These are phyloP conservation scores for Aspergillus transmontanensis DNA, from an alignment of 2,329 filamentous ascomycete species.

Conservation along the genomic window DNA sequence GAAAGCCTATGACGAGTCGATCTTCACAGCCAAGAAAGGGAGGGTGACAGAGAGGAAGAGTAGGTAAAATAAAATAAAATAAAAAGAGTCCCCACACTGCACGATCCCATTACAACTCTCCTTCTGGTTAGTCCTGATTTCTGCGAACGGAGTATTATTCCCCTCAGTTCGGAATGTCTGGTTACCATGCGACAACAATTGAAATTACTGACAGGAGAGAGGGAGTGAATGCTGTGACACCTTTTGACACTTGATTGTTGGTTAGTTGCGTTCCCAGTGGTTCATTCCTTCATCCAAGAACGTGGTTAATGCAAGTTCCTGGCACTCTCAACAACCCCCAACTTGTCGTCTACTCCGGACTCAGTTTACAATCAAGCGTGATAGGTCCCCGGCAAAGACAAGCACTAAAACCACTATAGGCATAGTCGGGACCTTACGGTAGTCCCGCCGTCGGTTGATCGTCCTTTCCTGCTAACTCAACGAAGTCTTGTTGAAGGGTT, in stretches of 20 bases:
- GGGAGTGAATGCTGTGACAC: not conserved
- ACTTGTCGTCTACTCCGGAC: no score
- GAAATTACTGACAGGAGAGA: not conserved
- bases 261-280: not conserved
- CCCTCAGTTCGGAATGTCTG: not conserved
- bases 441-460: conserved; percentile 2
- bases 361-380: not conserved
- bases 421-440: not conserved
- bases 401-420: not conserved
- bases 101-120: conserved; percentile 9
- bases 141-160: not conserved
- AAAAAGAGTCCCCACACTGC: conserved; percentile 9
- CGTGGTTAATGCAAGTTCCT: no score
- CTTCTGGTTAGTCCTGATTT: not conserved
- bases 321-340: not conserved
- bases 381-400: not conserved
- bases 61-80: not conserved
- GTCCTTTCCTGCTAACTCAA: not conserved
- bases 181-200: not conserved
- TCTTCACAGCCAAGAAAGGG: conserved; percentile 20
- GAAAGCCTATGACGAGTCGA: conserved; percentile 24
- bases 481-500: not conserved
- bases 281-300: not conserved
- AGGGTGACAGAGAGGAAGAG: conserved; percentile 15
- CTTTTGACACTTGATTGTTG: not conserved